These are phyloP conservation scores for Ascosphaera aggregata DNA, from an alignment of 2,329 filamentous ascomycete genomes.

Conservation along the genomic window DNA sequence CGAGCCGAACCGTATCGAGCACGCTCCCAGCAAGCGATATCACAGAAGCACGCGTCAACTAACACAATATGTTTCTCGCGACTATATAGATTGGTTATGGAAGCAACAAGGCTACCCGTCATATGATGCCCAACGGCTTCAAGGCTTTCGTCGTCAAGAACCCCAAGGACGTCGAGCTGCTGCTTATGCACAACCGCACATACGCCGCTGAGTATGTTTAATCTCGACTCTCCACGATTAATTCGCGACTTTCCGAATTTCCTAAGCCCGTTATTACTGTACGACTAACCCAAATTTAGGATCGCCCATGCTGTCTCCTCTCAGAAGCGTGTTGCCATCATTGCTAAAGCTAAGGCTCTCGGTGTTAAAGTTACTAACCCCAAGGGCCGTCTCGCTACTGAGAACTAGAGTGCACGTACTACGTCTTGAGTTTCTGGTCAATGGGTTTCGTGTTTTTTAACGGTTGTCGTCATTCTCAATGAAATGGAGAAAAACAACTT, in stretches of 20 bases:
- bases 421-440: neutral
- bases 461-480: neutral
- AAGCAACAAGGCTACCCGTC: conserved; percentile 98
- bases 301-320: conserved; percentile 97
- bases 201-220: conserved; percentile 86
- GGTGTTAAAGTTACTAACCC: conserved; percentile 99
- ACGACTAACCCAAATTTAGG: conserved; percentile 30
- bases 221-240: neutral
- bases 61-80: neutral
- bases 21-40: neutral
- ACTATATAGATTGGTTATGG: conserved; percentile 73
- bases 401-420: conserved; percentile 30
- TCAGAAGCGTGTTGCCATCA: conserved; percentile 95
- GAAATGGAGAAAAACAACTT: neutral
- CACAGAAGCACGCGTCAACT: neutral
- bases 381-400: conserved; percentile 96
- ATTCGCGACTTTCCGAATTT: neutral
- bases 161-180: conserved; percentile 80
- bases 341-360: conserved; percentile 90
- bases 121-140: conserved; percentile 98
- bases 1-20: too few species aligned
- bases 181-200: conserved; percentile 99
- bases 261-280: conserved; percentile 3
- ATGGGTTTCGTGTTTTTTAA: neutral
- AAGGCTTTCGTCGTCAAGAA: conserved; percentile 99